Conservation (phyloP, 768 basidiomycete species). For the Boletus coccyginus region DNA sequence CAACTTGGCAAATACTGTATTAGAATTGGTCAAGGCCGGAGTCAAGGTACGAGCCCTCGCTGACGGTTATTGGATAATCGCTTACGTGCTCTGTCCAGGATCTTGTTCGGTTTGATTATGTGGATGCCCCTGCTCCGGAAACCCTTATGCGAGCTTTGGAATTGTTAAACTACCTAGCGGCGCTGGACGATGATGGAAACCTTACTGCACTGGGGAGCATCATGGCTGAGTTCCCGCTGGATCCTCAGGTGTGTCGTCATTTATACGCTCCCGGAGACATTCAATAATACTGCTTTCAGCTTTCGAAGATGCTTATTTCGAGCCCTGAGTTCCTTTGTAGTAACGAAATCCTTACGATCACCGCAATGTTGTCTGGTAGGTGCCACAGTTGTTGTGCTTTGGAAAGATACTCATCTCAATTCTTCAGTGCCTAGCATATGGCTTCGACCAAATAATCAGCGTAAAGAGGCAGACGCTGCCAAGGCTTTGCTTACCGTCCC, state of each 20-base stretch:
- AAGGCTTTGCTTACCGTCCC: constrained; percentile 88
- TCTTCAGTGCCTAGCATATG: constrained; percentile 84
- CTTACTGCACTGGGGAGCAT: constrained; percentile 81
- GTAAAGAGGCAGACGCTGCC: constrained; percentile 90
- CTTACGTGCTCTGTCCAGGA: constrained; percentile 40
- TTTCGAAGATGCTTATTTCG: constrained; percentile 91
- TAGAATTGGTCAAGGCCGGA: constrained; percentile 93
- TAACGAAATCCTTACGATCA: constrained; percentile 90
- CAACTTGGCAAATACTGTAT: constrained; percentile 89
- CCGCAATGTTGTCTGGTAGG: constrained; percentile 92
- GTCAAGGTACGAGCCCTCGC: constrained; percentile 55
- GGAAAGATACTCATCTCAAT: background rate
- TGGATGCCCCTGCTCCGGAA: constrained; percentile 93
- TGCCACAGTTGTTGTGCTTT: background rate
- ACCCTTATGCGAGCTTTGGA: constrained; percentile 97
- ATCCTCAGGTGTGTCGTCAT: constrained; percentile 70
- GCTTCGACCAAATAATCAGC: constrained; percentile 82
- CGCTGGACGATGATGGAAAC: constrained; percentile 92
- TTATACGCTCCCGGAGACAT: background rate
- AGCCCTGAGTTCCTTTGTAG: constrained; percentile 96
- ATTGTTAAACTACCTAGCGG: constrained; percentile 86
- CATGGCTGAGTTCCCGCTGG: constrained; percentile 99
- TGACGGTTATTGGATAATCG: background rate
- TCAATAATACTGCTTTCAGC: constrained; percentile 27
- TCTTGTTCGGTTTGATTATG: constrained; percentile 83